Base-by-base conservation (phyloP, 2,329 filamentous ascomycete genomes). In the Passalora sequoiae region DNA sequence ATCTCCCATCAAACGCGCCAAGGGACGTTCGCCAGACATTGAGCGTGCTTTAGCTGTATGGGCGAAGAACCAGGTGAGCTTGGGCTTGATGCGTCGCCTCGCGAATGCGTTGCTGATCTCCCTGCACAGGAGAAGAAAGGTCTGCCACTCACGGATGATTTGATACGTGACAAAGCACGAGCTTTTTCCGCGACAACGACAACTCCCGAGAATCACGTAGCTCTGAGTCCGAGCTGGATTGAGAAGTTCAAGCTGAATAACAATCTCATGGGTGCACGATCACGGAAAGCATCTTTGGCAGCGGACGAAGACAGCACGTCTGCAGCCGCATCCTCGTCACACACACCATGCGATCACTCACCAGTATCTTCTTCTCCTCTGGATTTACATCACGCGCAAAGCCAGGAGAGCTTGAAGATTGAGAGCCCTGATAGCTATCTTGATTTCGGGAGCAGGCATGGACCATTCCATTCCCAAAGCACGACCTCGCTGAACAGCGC, bases 211-310 rank as follows among this genome's bases (percentile, higher is more conserved):
- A 80, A 76, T 50, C 79, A 86, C 38, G 66, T 84, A 43, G 86
- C 84, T 57, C 77, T 87, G 53, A 92, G 79, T 54, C 72, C 79
- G 21, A 81, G 75, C 54, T 96, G 91, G 89, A 75, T 97, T 24
- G 88, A 95, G 60, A 94, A 92, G 63, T 97, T 97, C 73, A 95
- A 96, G 71, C 80, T 88, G 62, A 95, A 91, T 69, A 84, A 94
- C 63, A 81, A 76, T 51, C 60, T 83, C 8, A 65, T 72, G 54
- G 72, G 74, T 27, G 68, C 74, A 8, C 75, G 74, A 55, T 71
- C 71, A 32, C 66, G 76, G 33, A 80, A 78, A 60, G 66, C 68
- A 21, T 78, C 76, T 5, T 62, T 73, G 39, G 69, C 68, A 33
- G 63, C 81, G 27, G 89, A 86, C 61, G 84, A 89, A 41, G 83